Evolutionary conservation across 371 early-diverging fungal genomes (phyloP).

Genomic region (Blastocladiella emersonii): DNA sequence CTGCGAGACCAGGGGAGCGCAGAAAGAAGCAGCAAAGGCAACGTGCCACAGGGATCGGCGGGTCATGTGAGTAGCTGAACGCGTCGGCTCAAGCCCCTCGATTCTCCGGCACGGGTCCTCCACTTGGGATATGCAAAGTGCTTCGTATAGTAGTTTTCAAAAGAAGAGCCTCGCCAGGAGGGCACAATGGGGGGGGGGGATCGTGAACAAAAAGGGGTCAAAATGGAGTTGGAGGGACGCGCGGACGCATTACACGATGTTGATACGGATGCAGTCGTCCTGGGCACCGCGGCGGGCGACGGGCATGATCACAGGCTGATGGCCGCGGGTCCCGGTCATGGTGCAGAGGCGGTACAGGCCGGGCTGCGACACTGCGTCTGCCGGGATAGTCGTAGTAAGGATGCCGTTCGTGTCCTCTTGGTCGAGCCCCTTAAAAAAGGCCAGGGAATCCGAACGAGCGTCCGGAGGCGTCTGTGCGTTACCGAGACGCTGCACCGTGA

Average conservation of each 20-base stretch:
- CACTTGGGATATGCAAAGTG: too few species aligned
- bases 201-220: too few species aligned
- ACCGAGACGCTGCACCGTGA: constrained; percentile 16
- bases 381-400: constrained; percentile 13
- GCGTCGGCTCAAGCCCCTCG: too few species aligned
- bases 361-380: constrained; percentile 4
- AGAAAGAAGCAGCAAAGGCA: too few species aligned
- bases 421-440: constrained; percentile 23
- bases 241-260: not conserved
- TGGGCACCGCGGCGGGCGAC: constrained; percentile 26
- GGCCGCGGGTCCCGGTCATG: constrained; percentile 13
- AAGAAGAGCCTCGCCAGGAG: too few species aligned
- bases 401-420: constrained; percentile 10
- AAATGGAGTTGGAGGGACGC: too few species aligned
- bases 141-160: too few species aligned
- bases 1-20: too few species aligned
- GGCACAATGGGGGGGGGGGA: too few species aligned
- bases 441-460: constrained; percentile 9
- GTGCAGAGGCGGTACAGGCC: constrained; percentile 20
- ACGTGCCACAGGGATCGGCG: too few species aligned
- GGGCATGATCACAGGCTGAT: constrained; percentile 24
- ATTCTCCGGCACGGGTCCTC: too few species aligned
- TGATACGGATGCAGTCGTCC: constrained; percentile 24
- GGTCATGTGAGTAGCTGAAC: too few species aligned
- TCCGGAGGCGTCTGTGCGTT: constrained; percentile 10